phyloP scores from a whole-genome alignment of 2,329 filamentous ascomycete species.

The Penicillium sclerotigenum region DNA sequence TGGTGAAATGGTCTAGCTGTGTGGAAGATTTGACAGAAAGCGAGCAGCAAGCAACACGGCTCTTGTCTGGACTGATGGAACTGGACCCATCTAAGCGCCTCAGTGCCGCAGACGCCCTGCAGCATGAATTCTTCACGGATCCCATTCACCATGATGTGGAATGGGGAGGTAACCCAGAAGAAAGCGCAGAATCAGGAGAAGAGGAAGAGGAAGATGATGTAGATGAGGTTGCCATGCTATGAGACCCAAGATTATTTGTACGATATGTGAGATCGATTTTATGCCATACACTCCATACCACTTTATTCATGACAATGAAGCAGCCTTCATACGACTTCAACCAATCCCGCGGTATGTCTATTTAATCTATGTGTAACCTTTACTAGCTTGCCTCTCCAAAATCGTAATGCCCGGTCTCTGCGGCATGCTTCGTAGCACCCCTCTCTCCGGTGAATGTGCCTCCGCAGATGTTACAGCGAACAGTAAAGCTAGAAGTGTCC shows the following conservation, averaged over 20 bases:
- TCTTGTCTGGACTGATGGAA: conserved; percentile 44
- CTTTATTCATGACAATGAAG: conserved; percentile 6
- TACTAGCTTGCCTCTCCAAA: conserved; percentile 46
- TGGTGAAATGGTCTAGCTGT: conserved; percentile 91
- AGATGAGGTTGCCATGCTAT: conserved; percentile 42
- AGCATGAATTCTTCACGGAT: conserved; percentile 46
- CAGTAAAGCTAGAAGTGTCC: conserved; percentile 74
- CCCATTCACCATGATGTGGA: conserved; percentile 41
- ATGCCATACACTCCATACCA: conserved; percentile 6
- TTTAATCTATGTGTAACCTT: not conserved
- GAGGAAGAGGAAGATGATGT: conserved; percentile 36
- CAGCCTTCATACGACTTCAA: not conserved
- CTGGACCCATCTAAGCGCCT: conserved; percentile 44
- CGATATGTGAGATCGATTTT: conserved; percentile 19
- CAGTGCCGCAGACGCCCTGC: conserved; percentile 43
- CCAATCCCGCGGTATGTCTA: not conserved
- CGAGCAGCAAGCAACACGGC: conserved; percentile 46
- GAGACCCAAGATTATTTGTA: conserved; percentile 19
- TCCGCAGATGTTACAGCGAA: conserved; percentile 67
- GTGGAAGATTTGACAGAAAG: conserved; percentile 57
- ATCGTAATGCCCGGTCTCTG: conserved; percentile 48
- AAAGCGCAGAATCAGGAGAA: conserved; percentile 35
- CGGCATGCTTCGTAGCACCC: conserved; percentile 47
- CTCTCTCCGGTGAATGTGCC: conserved; percentile 45
- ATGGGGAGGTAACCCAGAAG: conserved; percentile 40